A percentile compares a stretch with the other conserved stretches of the same genome.
phyloP scores from a whole-genome alignment of 208 protist genomes.

The Acanthamoeba healyi region DNA sequence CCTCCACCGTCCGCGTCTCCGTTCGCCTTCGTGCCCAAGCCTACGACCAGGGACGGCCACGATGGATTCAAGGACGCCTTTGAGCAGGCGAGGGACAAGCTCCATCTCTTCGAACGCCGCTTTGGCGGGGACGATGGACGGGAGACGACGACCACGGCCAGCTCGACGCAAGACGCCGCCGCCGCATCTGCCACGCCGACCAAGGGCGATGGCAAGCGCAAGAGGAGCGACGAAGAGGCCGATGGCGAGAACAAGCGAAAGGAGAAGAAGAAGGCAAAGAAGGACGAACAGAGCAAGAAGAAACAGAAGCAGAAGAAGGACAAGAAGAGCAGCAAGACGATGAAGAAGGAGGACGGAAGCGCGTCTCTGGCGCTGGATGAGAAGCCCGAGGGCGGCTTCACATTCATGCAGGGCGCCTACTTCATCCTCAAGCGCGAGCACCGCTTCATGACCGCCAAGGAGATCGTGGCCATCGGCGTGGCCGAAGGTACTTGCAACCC shows the following conservation, averaged over 20 bases:
- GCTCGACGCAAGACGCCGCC: not conserved
- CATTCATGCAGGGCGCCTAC: constrained; percentile 13
- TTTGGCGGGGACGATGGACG: not conserved
- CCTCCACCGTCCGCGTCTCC: not conserved
- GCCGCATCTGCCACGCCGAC: not conserved
- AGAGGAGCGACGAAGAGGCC: not conserved
- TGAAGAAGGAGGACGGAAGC: constrained; percentile 20
- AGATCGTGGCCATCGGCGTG: constrained; percentile 16
- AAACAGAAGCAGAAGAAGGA: not conserved
- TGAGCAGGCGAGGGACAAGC: not conserved
- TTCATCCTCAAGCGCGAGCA: constrained; percentile 31
- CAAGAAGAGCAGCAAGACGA: not conserved
- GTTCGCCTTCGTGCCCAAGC: not conserved
- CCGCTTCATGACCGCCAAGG: constrained; percentile 32
- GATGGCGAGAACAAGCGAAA: not conserved
- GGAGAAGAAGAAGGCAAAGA: not conserved
- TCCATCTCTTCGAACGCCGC: constrained; percentile 23
- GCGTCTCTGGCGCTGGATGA: not conserved
- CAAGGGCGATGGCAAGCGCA: not conserved
- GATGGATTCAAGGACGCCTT: not conserved
- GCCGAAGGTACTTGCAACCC: not conserved
- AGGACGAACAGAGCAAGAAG: not conserved
- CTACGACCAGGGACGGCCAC: not conserved
- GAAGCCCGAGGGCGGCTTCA: constrained; percentile 36
- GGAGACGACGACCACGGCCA: not conserved